phyloP scores from a whole-genome alignment of 73 alveolate species.

The Blepharisma stoltei region DNA sequence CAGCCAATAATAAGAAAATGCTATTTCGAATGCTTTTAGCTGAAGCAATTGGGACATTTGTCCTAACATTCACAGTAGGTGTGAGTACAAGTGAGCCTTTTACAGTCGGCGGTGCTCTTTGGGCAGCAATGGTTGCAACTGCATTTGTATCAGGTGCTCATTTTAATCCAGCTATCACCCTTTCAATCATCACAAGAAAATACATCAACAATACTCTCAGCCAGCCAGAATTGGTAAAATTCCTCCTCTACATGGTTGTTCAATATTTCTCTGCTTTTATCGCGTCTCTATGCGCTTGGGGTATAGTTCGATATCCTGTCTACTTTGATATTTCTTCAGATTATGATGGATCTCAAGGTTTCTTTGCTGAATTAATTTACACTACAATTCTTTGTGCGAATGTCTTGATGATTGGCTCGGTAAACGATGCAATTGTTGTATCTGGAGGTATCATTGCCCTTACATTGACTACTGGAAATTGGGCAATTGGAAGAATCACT shows the following conservation, averaged over 20 bases:
- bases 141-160: conserved; percentile 24
- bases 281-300: background rate
- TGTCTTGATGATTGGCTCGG: background rate
- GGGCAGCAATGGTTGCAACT: conserved; percentile 31
- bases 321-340: conserved; percentile 1
- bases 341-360: background rate
- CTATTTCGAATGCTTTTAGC: background rate
- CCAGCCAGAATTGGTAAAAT: background rate
- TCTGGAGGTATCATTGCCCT: conserved; percentile 11
- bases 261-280: background rate
- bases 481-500: background rate
- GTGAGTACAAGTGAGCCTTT: conserved; percentile 15
- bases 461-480: conserved; percentile 12
- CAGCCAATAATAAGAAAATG: too few species aligned
- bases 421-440: background rate
- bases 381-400: background rate
- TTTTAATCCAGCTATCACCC: conserved; percentile 10
- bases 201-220: background rate
- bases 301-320: background rate
- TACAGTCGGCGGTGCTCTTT: conserved; percentile 3
- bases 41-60: conserved; percentile 19
- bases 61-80: conserved; percentile 5
- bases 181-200: background rate
- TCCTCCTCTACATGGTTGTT: background rate
- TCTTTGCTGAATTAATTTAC: conserved; percentile 4